Evolutionary conservation across 1,139 yeast species (phyloP).

Genomic region (Protomyces arabidopsidicola): DNA sequence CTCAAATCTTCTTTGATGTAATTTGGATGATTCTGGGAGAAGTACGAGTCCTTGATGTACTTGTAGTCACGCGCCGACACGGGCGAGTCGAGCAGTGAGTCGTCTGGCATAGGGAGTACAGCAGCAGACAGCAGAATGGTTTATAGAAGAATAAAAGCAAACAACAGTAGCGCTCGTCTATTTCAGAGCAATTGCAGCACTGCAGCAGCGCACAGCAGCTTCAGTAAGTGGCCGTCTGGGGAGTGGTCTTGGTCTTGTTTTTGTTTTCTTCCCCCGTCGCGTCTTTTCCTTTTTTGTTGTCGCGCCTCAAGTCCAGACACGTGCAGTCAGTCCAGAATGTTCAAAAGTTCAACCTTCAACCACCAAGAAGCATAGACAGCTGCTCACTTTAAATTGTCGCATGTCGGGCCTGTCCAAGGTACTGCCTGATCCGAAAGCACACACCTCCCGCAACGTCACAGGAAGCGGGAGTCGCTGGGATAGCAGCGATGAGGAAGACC

Average conservation of each 20-base stretch:
- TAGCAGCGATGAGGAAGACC: not conserved
- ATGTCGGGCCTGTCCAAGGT: conserved; percentile 19
- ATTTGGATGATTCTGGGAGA: conserved; percentile 20
- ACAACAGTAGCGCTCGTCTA: not conserved
- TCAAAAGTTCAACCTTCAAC: no score
- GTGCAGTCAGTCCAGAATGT: no score
- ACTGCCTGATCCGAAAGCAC: conserved; percentile 10
- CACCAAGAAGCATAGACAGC: no score
- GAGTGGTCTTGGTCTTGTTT: not conserved
- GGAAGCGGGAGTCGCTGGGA: not conserved
- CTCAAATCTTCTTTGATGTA: not conserved
- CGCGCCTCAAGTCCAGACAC: not conserved
- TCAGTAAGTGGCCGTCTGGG: no score
- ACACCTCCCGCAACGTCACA: not conserved
- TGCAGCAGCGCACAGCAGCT: not conserved
- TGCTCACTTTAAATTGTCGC: not conserved
- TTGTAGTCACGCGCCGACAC: conserved; percentile 3
- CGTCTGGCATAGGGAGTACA: not conserved
- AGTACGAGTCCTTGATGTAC: conserved; percentile 14
- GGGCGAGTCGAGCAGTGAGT: conserved; percentile 13
- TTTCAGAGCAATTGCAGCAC: not conserved
- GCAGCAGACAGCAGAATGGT: no score
- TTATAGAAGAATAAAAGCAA: no score
- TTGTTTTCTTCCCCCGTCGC: not conserved
- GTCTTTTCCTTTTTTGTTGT: not conserved